Base-by-base conservation (phyloP, 1,284 basidiomycete genomes). In the Taiwanofungus camphoratus region DNA sequence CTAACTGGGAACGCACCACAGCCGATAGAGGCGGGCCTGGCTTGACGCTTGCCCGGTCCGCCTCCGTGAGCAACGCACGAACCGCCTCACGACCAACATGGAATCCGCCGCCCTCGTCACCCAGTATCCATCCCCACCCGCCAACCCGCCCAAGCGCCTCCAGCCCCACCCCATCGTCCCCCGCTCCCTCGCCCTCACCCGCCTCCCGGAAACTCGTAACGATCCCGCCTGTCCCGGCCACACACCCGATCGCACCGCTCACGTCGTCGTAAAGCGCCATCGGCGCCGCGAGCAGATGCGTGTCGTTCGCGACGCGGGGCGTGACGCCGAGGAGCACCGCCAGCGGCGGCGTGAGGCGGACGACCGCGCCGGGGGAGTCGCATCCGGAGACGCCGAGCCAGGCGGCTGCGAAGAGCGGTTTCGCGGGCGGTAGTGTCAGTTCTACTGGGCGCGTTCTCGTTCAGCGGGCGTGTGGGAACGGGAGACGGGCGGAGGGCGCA, bases 71-170 rank as follows among this genome's bases (percentile, higher is more conserved):
- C 38, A 88, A 71, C 49, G 81, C 71, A 4, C 84, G 76, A 11
- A 88, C 56, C 0, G 86, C 73, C 57, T 87, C 83, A 26, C 83
- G 71, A 3, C 87, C 86, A 45, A 87, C 78, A 53, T 82, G 74
- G 55, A 76, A 88, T 5, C 86, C 85, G 19, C 84, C 79, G 5
- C 87, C 87, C 58, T 88, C 86, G 57, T 90, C 86, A 6, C 87
- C 86, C 5, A 89, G 67, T 22, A 89, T 79, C 84, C 85, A 88
- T 1, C 87, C 87, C 83, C 83, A 89, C 1, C 87, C 87, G 2
- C 87, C 87, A 24, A 77, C 71, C 13, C 87, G 73, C 2, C 77
- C 83, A 26, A 87, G 69, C 55, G 85, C 77, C 42, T 73, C 57
- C 13, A 83, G 65, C 16, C 51, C 50, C 9, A 51, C 56, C 24